phyloP scores from a whole-genome alignment of 2,329 filamentous ascomycete species.

The Beauveria medogensis region DNA sequence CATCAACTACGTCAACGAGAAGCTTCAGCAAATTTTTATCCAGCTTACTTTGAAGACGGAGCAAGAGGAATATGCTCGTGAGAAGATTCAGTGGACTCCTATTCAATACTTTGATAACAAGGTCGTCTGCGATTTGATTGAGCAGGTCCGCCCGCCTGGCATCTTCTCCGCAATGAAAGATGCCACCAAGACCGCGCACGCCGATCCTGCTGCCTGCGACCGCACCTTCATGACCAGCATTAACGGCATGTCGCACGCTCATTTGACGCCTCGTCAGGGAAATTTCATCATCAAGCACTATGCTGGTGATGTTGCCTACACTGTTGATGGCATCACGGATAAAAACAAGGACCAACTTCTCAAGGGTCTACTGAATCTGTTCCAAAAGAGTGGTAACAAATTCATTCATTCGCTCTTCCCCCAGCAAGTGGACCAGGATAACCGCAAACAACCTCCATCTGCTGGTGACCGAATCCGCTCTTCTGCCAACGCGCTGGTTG shows the following conservation, averaged over 20 bases:
- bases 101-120: slow-evolving; percentile 99
- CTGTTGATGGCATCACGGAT: slow-evolving; percentile 93
- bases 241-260: slow-evolving; percentile 83
- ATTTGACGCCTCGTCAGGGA: slow-evolving; percentile 85
- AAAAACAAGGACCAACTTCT: slow-evolving; percentile 98
- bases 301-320: slow-evolving; percentile 91
- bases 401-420: slow-evolving; percentile 90
- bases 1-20: slow-evolving; percentile 99
- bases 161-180: slow-evolving; percentile 96
- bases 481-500: slow-evolving; percentile 89
- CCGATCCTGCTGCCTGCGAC: slow-evolving; percentile 88
- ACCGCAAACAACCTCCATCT: slow-evolving; percentile 86
- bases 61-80: slow-evolving; percentile 91
- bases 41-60: slow-evolving; percentile 94
- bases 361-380: slow-evolving; percentile 85
- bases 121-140: slow-evolving; percentile 94
- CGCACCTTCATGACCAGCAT: slow-evolving; percentile 91
- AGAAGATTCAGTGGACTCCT: slow-evolving; percentile 97
- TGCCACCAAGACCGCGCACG: slow-evolving; percentile 95
- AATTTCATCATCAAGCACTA: slow-evolving; percentile 99
- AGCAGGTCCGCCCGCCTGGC: slow-evolving; percentile 81
- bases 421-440: slow-evolving; percentile 88
- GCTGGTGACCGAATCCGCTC: slow-evolving; percentile 93
- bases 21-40: slow-evolving; percentile 98
- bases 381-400: slow-evolving; percentile 71